A percentile compares a stretch with the other conserved stretches of the same genome.
Conservation (phyloP, 306 rosid genomes). For the Adenanthera pavonina region DNA sequence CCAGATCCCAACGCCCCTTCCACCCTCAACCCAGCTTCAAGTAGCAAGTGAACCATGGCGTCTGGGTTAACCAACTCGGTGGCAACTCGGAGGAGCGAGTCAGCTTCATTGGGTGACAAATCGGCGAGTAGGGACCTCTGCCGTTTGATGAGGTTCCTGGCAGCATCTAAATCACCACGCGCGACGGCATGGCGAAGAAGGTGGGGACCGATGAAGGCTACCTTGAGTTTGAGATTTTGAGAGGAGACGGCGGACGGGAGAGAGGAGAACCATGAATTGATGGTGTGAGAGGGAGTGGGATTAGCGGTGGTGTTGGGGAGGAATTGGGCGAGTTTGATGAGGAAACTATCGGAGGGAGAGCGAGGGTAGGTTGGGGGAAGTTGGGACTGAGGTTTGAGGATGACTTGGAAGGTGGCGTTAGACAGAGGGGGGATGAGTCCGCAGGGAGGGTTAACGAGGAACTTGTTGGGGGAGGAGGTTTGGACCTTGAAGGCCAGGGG, state of each 20-base stretch:
- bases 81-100: conserved; percentile 61
- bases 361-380: conserved; percentile 70
- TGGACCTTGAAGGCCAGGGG: conserved; percentile 77
- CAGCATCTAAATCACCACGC: conserved; percentile 53
- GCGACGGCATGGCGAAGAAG: conserved; percentile 62
- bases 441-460: conserved; percentile 76
- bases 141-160: conserved; percentile 61
- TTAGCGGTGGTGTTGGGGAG: conserved; percentile 30
- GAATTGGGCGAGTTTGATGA: conserved; percentile 56
- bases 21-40: conserved; percentile 74
- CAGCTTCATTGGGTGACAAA: conserved; percentile 46
- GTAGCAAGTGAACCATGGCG: conserved; percentile 63
- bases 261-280: conserved; percentile 52
- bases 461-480: conserved; percentile 76
- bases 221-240: conserved; percentile 60
- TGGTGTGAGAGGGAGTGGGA: conserved; percentile 39
- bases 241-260: conserved; percentile 39
- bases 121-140: conserved; percentile 60
- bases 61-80: conserved; percentile 64
- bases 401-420: conserved; percentile 66
- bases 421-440: conserved; percentile 67
- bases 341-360: conserved; percentile 75
- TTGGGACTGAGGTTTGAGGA: conserved; percentile 76
- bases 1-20: conserved; percentile 30
- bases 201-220: conserved; percentile 63